phyloP scores from a whole-genome alignment of 2,329 filamentous ascomycete species.

The Phialophora macrospora region DNA sequence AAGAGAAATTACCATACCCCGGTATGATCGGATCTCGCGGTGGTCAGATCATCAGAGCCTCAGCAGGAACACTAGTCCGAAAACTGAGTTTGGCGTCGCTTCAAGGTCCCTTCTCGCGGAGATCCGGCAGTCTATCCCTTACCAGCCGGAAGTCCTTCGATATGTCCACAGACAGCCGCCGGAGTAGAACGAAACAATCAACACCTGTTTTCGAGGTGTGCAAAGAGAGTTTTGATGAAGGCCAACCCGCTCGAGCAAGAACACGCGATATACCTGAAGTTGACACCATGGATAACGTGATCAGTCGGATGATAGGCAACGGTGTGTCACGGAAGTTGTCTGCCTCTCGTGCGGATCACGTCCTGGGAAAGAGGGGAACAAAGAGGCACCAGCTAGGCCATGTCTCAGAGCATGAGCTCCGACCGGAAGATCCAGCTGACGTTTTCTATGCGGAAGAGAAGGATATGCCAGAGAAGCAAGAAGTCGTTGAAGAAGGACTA shows the following conservation, averaged over 20 bases:
- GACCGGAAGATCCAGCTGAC: slow-evolving; percentile 35
- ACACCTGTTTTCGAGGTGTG: slow-evolving; percentile 35
- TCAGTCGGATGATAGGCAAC: slow-evolving; percentile 39
- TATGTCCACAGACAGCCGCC: slow-evolving; percentile 26
- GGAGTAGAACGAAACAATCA: slow-evolving; percentile 27
- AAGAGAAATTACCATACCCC: slow-evolving; percentile 78
- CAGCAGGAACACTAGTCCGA: slow-evolving; percentile 84
- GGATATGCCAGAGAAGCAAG: slow-evolving; percentile 24
- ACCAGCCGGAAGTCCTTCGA: slow-evolving; percentile 40
- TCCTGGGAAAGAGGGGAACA: slow-evolving; percentile 10
- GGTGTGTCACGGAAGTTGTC: slow-evolving; percentile 23
- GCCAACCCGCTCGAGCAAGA: slow-evolving; percentile 21
- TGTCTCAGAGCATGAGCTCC: slow-evolving; percentile 15
- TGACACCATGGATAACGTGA: slow-evolving; percentile 38
- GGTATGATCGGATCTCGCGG: slow-evolving; percentile 72
- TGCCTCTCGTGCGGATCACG: slow-evolving; percentile 17
- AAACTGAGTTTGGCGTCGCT: slow-evolving; percentile 85
- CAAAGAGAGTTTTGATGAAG: slow-evolving; percentile 35
- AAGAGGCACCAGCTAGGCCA: slow-evolving; percentile 19
- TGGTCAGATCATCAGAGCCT: slow-evolving; percentile 75
- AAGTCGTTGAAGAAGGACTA: slow-evolving; percentile 27
- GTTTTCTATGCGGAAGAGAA: slow-evolving; percentile 31
- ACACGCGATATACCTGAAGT: slow-evolving; percentile 35
- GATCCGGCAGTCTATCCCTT: slow-evolving; percentile 64
- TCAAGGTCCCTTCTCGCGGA: slow-evolving; percentile 74